Percentiles rank a stretch among this genome's conserved stretches.
phyloP scores from a whole-genome alignment of 2,329 filamentous ascomycete genomes.

The Capronia coronata region DNA sequence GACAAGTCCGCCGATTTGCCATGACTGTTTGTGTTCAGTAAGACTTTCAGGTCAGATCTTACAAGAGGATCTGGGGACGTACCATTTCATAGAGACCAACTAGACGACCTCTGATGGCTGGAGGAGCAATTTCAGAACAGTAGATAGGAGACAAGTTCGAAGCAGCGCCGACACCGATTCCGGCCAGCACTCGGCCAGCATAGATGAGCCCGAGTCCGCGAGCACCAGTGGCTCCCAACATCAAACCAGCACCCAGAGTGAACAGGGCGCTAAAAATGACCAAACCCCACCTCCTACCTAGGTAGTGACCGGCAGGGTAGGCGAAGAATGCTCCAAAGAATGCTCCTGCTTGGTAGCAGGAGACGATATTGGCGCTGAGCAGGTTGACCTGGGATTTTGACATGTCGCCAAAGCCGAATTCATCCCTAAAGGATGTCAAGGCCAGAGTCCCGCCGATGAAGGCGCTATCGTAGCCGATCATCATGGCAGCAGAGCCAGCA shows the following conservation, averaged over 20 bases:
- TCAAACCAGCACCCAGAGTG: constrained; percentile 63
- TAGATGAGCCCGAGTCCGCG: constrained; percentile 58
- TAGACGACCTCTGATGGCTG: constrained; percentile 53
- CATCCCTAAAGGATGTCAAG: constrained; percentile 60
- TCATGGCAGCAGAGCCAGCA: constrained; percentile 52
- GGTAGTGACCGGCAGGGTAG: constrained; percentile 59
- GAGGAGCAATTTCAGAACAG: constrained; percentile 53
- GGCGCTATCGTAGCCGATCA: constrained; percentile 61
- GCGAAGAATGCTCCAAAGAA: constrained; percentile 73
- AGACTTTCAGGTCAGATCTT: too few relatives aligned
- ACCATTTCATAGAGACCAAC: constrained; percentile 52
- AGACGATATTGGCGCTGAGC: constrained; percentile 69
- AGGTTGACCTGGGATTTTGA: constrained; percentile 46
- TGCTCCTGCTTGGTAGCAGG: constrained; percentile 72
- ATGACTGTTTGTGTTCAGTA: too few relatives aligned
- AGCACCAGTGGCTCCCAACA: constrained; percentile 58
- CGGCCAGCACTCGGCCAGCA: constrained; percentile 52
- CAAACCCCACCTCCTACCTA: constrained; percentile 61
- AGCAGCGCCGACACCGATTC: constrained; percentile 51
- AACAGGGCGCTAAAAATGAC: constrained; percentile 58
- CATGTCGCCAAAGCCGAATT: constrained; percentile 59
- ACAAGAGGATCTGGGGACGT: neutral
- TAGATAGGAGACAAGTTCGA: constrained; percentile 56
- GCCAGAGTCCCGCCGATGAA: constrained; percentile 74
- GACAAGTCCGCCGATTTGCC: constrained; percentile 48